Evolutionary conservation across 1,284 basidiomycete genomes (phyloP), one percentile per base, ranked within the genome.

Genomic region (Heimioporus retisporus): DNA sequence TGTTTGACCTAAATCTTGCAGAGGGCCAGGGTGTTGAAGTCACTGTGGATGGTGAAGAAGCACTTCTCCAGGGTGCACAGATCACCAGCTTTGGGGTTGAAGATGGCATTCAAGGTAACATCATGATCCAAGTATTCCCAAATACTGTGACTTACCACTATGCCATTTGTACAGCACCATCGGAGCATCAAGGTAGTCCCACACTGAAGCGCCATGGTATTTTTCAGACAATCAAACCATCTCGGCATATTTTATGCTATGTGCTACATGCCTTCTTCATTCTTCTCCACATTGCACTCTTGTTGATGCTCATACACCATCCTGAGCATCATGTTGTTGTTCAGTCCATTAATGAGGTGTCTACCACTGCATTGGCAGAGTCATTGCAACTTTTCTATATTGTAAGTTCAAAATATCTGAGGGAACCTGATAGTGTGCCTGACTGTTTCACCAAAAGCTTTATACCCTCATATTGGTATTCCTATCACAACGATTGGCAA

Each of bases 371-470:
- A 31, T 54, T 60, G 40, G 35, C 59, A 1, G 40, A 6, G 8
- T 60, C 50, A 43, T 21, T 60, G 23, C 50, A 60, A 21, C 40
- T 60, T 15, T 60, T 60, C 19, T 53, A 60, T 11, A 18, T 60
- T 13, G 59, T 60, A 25, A 60, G 59, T 43, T 19, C 18, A n/a
- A 16, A 14, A 25, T 25, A 5, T 40, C 23, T 3, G 28, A n/a
- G 15, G n/a, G 50, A 42, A 15, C 35, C 35, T 35, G 35, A 35
- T 35, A 35, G 35, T 8, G 10, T 8, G 35, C 35, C 35, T 35
- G 35, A 35, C 35, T 35, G 35, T 35, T 8, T 35, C 35, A 35
- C 10, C 35, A 35, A 35, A 35, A 35, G 35, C 35, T 35, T 35
- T 35, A 35, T 35, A 35, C 35, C 35, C 35, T 35, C 35, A 35